These are phyloP conservation scores for Fusarium sp. DNA, from an alignment of 2,329 filamentous ascomycete species.

Conservation along the genomic window DNA sequence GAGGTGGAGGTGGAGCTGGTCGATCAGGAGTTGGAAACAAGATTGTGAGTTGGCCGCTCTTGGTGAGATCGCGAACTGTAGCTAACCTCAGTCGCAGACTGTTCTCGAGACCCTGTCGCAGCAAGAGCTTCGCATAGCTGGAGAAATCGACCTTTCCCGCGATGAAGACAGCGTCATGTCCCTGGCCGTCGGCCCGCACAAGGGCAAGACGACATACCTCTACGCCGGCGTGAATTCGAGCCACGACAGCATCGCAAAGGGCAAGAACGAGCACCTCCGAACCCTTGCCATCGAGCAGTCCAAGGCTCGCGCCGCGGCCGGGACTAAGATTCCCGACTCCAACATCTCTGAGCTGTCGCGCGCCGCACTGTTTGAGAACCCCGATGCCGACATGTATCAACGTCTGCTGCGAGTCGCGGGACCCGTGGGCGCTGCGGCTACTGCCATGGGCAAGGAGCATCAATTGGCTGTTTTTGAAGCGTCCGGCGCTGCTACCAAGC, in stretches of 20 bases:
- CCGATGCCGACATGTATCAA: constrained; percentile 68
- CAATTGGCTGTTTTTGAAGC: constrained; percentile 85
- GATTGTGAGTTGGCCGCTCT: constrained; percentile 68
- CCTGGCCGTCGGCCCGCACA: constrained; percentile 75
- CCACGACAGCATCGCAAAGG: constrained; percentile 75
- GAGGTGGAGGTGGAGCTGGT: constrained; percentile 87
- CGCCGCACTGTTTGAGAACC: constrained; percentile 63
- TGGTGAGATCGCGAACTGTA: background rate
- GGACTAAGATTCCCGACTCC: constrained; percentile 45
- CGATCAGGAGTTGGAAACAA: constrained; percentile 88
- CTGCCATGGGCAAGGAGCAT: constrained; percentile 78
- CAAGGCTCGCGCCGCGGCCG: constrained; percentile 49
- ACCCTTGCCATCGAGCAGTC: constrained; percentile 72
- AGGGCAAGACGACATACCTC: constrained; percentile 63
- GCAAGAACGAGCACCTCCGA: constrained; percentile 87
- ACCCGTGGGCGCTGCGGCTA: constrained; percentile 82
- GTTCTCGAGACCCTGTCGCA: constrained; percentile 78
- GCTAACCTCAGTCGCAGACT: constrained; percentile 60
- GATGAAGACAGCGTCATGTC: constrained; percentile 92
- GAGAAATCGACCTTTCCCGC: constrained; percentile 81
- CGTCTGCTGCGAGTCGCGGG: constrained; percentile 68
- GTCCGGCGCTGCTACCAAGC: constrained; percentile 60
- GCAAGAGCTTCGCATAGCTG: constrained; percentile 71
- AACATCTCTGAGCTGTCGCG: constrained; percentile 66
- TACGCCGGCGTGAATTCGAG: constrained; percentile 90